A percentile compares a stretch with the other conserved stretches of the same genome.
phyloP scores from a whole-genome alignment of 2,329 filamentous ascomycete genomes.

The Cladosporium sp. region DNA sequence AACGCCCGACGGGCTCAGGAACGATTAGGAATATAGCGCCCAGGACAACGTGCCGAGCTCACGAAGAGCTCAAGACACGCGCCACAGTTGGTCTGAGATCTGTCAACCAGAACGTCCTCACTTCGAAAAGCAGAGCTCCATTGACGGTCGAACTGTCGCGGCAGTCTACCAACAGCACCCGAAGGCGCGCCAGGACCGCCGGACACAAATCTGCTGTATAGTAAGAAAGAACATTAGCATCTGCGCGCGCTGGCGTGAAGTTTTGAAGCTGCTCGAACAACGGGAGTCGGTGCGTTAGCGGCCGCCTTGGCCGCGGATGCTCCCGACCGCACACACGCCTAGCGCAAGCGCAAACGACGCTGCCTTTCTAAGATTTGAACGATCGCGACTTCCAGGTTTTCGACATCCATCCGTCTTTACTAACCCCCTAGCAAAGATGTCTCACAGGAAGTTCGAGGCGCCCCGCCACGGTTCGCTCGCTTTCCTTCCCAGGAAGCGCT shows the following conservation, averaged over 20 bases:
- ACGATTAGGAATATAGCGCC: constrained; percentile 88
- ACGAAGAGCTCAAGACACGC: constrained; percentile 55
- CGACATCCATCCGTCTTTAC: constrained; percentile 16
- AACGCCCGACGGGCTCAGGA: constrained; percentile 85
- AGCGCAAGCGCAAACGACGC: constrained; percentile 7
- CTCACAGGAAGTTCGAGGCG: constrained; percentile 75
- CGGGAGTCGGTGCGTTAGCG: background rate
- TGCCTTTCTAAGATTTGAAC: constrained; percentile 1
- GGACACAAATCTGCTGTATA: constrained; percentile 77
- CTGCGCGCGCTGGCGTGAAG: constrained; percentile 3
- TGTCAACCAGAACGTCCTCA: constrained; percentile 95
- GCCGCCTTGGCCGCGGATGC: background rate
- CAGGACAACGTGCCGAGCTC: constrained; percentile 64
- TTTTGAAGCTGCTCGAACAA: constrained; percentile 11
- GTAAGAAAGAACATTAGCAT: constrained; percentile 34
- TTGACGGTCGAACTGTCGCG: constrained; percentile 80
- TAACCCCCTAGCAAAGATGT: constrained; percentile 40
- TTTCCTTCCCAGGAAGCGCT: constrained; percentile 71
- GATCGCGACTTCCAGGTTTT: background rate
- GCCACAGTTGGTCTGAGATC: constrained; percentile 73
- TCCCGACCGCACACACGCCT: constrained; percentile 9
- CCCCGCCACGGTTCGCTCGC: constrained; percentile 82
- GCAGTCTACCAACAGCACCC: constrained; percentile 70
- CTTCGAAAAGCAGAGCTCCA: constrained; percentile 66
- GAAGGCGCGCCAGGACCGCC: constrained; percentile 65